Base-by-base conservation (phyloP, 129 eudicot species). In the Flaveria linearis region DNA sequence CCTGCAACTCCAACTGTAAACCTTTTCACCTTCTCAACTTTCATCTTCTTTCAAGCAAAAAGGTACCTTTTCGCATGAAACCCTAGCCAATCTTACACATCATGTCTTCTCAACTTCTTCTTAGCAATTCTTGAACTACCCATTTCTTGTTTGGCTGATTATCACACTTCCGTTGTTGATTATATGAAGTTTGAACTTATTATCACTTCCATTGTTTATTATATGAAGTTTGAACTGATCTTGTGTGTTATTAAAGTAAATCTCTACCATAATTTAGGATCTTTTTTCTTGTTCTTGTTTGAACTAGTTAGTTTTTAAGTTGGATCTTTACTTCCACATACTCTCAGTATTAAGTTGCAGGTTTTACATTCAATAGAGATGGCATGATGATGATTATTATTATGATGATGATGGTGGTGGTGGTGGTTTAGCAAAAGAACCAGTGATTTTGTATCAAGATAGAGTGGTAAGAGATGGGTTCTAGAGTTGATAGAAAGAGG, bases 51-150 rank as follows among this genome's bases (percentile, higher is more conserved):
- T 58, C 1, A 0, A 20, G 13, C 7, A 60, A 61, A 61, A 61
- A 61, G 68, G 68, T 61, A 61, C 42, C 9, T 61, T 61, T 26
- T 26, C 67, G n/a, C 16, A 47, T 47, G 52, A 58, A 58, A 58
- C 68, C 68, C 68, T 61, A 61, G 10, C 18, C 68, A 2, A 26
- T 13, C 68, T 12, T 25, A 61, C 67, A 13, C 42, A 52, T 51
- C 13, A 45, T 49, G 16, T 49, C 55, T 11, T 49, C n/a, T 23
- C 36, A 58, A 22, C 36, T 9, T 26, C 67, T 4, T 26, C 41
- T 28, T 56, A 9, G 26, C 28, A 56, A 8, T 10, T 22, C 5
- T 56, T 55, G 14, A 61, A 12, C 42, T 4, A 11, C 42, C 1
- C 2, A 61, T 61, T 11, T 23, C 10, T 61, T 61, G 68, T 1